Conservation (phyloP, 2,329 filamentous ascomycete species). For the Diaporthe sp. region DNA sequence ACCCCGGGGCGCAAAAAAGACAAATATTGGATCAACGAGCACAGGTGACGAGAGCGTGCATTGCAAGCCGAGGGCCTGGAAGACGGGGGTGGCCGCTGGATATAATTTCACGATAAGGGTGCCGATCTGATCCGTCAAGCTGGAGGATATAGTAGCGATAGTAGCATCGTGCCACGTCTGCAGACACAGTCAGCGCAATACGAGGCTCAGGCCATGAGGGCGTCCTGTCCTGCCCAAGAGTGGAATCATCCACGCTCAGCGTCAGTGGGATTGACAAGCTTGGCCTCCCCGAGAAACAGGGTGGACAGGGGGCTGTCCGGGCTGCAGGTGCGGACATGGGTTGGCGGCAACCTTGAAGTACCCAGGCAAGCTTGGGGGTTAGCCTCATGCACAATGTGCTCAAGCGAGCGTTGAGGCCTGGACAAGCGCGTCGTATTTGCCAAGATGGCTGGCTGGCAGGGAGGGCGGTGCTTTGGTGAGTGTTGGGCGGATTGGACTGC, state of each 20-base stretch:
- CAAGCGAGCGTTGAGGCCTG: constrained; percentile 28
- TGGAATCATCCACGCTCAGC: constrained; percentile 15
- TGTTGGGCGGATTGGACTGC: constrained; percentile 4
- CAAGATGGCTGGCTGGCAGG: constrained; percentile 20
- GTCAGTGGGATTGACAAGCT: constrained; percentile 26
- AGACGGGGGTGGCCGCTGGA: constrained; percentile 14
- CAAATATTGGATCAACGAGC: constrained; percentile 13
- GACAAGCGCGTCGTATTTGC: constrained; percentile 26
- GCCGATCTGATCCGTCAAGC: neutral
- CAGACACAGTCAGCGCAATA: constrained; percentile 31
- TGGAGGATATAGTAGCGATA: constrained; percentile 13
- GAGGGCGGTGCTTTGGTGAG: neutral
- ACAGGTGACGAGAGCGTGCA: neutral
- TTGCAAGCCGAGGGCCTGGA: neutral
- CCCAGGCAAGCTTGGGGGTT: constrained; percentile 24
- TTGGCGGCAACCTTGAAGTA: constrained; percentile 11
- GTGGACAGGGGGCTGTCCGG: constrained; percentile 14
- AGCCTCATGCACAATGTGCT: constrained; percentile 31
- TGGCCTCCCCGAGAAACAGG: constrained; percentile 14
- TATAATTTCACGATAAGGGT: constrained; percentile 20
- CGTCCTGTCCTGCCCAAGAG: constrained; percentile 3
- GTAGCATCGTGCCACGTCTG: constrained; percentile 24
- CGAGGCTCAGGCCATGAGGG: constrained; percentile 22
- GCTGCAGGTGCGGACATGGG: constrained; percentile 26
- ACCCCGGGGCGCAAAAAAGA: neutral